These are phyloP conservation scores for Benincasa hispida DNA, from an alignment of 306 rosid genomes.

Conservation along the genomic window DNA sequence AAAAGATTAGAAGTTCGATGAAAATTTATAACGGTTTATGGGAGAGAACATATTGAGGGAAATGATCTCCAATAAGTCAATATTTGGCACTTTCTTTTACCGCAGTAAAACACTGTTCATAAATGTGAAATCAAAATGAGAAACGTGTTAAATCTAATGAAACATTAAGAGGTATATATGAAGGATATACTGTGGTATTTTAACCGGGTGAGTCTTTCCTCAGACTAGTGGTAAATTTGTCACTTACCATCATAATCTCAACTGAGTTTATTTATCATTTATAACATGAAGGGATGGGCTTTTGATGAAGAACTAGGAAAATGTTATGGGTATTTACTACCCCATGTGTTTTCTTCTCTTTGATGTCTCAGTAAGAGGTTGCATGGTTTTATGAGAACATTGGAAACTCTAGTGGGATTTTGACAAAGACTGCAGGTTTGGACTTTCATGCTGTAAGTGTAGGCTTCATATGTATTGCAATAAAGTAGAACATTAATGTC, in stretches of 20 bases:
- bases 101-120: neutral
- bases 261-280: neutral
- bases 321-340: slow-evolving; percentile 32
- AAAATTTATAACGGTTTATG: neutral
- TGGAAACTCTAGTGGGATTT: slow-evolving; percentile 16
- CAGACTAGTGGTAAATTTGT: neutral
- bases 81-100: neutral
- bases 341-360: slow-evolving; percentile 49
- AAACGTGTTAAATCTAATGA: neutral
- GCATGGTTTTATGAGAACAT: slow-evolving; percentile 40
- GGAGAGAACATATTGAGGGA: neutral
- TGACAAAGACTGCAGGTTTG: slow-evolving; percentile 22
- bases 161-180: neutral
- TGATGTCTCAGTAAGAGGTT: slow-evolving; percentile 28
- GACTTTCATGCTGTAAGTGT: slow-evolving; percentile 27
- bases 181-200: neutral
- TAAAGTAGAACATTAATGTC: slow-evolving; percentile 17
- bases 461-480: slow-evolving; percentile 19
- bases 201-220: neutral
- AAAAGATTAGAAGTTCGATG: neutral
- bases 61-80: neutral
- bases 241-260: neutral
- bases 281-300: slow-evolving; percentile 43
- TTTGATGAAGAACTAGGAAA: slow-evolving; percentile 11
- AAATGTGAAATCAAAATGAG: neutral